Base-by-base conservation (phyloP, 176 grass and related monocot species). In the Oryza nivara region DNA sequence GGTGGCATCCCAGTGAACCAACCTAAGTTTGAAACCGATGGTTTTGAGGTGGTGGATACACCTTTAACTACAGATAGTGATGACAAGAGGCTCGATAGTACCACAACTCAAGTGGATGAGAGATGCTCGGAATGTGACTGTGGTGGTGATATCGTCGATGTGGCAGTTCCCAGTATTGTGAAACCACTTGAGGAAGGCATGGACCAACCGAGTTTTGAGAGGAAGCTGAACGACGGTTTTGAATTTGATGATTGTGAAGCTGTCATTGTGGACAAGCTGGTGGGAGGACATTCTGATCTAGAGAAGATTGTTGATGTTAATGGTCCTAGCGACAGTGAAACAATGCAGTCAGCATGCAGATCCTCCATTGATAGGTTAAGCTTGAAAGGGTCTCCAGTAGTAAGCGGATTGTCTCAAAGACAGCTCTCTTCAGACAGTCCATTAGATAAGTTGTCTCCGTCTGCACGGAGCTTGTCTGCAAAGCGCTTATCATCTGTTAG, bases 1-100 rank as follows among this genome's bases (percentile, higher is more conserved):
- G 89, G 67, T 84, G 89, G 67, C 65, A 83, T 84, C 65, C 48
- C 35, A 8, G 84, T 70, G 16, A 88, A 86, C 45, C 85, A 91
- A 56, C 70, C 68, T 6, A 89, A 83, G 82, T 87, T 88, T 83
- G 87, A 89, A 61, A 66, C 10, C 6, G 66, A 77, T 81, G 52
- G 73, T 23, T 78, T 48, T 74, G 75, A 87, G 19, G 83, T 83
- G 66, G 5, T 61, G 65, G 82, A 83, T 80, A 54, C 49, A 72
- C 32, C 44, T 75, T 73, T 82, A 63, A 35, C 5, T 68, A 83
- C 71, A 80, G 40, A 83, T 34, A 65, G 15, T 58, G 52, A 66
- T 17, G 70, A 84, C 3, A 72, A 47, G 36, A 70, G 64, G 26
- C 25, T 65, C 41, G 83, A 83, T 51, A 47, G 4, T 19, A 32